phyloP scores from a whole-genome alignment of 2,329 filamentous ascomycete genomes.

The Fusarium goolgardi region DNA sequence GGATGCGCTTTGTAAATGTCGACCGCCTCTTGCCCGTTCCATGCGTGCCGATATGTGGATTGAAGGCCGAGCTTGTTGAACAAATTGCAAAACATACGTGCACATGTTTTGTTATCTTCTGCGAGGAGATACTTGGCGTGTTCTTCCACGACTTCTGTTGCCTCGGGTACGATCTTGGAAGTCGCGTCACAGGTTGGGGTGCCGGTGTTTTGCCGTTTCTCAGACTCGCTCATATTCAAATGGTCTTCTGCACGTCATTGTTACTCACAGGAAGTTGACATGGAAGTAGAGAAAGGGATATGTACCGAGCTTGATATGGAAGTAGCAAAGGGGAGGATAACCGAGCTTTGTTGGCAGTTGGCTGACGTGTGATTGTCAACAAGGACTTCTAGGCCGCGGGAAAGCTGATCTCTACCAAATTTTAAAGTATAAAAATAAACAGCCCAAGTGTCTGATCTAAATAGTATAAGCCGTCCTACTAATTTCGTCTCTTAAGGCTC shows the following conservation, averaged over 20 bases:
- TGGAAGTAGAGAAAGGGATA: background rate
- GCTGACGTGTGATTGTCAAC: too few species aligned
- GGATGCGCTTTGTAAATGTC: conserved; percentile 9
- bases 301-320: background rate
- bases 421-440: too few species aligned
- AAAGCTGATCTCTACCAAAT: too few species aligned
- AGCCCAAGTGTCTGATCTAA: too few species aligned
- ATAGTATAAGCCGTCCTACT: too few species aligned
- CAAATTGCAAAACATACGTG: background rate
- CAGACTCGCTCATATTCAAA: background rate
- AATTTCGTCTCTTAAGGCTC: too few species aligned
- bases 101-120: conserved; percentile 16
- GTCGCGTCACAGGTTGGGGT: too few species aligned
- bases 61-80: background rate
- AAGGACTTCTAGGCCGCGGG: too few species aligned
- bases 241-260: background rate
- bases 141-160: accelerated
- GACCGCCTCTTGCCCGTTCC: conserved; percentile 15
- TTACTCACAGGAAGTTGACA: background rate
- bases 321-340: background rate
- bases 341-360: background rate
- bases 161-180: accelerated
- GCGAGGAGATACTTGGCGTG: conserved; percentile 5
- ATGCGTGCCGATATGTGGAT: background rate
- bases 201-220: background rate